Evolutionary conservation across 768 basidiomycete species (phyloP).

Genomic region (Calocera cornea): DNA sequence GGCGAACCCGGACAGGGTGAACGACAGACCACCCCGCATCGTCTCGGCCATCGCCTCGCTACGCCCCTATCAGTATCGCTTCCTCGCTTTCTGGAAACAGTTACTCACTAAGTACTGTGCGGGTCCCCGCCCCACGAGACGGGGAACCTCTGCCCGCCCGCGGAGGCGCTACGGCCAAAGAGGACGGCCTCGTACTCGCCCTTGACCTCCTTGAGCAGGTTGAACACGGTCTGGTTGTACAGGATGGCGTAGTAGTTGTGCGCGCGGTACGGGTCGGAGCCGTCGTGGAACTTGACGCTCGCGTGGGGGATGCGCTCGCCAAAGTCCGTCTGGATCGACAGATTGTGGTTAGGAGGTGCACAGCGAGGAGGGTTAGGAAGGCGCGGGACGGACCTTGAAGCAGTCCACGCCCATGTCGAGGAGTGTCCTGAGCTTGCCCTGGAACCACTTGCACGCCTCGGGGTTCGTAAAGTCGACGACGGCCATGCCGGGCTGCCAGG

Average conservation of each 20-base stretch:
- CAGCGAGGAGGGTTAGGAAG: not conserved
- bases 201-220: slow-evolving; percentile 40
- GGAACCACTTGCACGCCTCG: slow-evolving; percentile 43
- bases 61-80: not conserved
- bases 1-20: slow-evolving; percentile 55
- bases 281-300: slow-evolving; percentile 47
- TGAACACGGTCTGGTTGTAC: slow-evolving; percentile 61
- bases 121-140: slow-evolving; percentile 15
- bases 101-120: not conserved
- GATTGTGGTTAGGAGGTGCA: too few species aligned
- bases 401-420: slow-evolving; percentile 43
- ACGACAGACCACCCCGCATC: slow-evolving; percentile 47
- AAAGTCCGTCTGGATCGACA: slow-evolving; percentile 64
- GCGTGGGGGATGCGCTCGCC: slow-evolving; percentile 63
- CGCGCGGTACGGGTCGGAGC: slow-evolving; percentile 52
- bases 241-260: slow-evolving; percentile 59
- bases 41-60: slow-evolving; percentile 64
- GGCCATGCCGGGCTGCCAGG: slow-evolving; percentile 44
- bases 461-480: slow-evolving; percentile 53
- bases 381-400: slow-evolving; percentile 32
- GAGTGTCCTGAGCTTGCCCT: slow-evolving; percentile 32
- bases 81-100: too few species aligned
- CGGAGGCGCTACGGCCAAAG: slow-evolving; percentile 54
- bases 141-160: slow-evolving; percentile 50
- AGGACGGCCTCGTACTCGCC: slow-evolving; percentile 55